Base-by-base conservation (phyloP, 2,329 filamentous ascomycete genomes). In the Aureobasidium sp. region DNA sequence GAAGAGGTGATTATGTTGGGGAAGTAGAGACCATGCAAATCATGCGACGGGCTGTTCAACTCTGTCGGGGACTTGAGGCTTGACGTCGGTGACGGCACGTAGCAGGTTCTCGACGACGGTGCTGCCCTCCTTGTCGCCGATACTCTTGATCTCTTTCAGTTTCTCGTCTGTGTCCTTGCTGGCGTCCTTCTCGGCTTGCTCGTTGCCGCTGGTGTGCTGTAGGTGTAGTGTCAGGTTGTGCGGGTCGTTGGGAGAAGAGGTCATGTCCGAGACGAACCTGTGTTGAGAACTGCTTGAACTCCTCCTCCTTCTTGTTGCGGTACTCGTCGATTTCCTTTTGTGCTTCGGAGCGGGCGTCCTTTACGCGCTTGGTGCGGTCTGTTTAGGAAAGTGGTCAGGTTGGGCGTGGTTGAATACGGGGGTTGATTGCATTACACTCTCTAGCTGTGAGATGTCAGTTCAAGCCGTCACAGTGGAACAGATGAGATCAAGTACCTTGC, bases 281-380 rank as follows among this genome's bases (percentile, higher is more conserved):
- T 59, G 88, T 79, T 77, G 97, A 90, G 65, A 95, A 97, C 68
- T 86, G 85, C 78, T 93, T 91, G 77, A 90, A 97, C 72, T 97
- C 91, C 30, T 87, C 80, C 66, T 98, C 93, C 77, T 96, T 98
- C 64, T 85, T 74, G 65, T 84, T 81, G 69, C 84, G 83, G 78
- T 98, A 97, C 54, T 89, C 86, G 61, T 95, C 88, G 66, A 98
- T 95, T 71, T 98, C 91, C 74, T 95, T 95, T 75, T 96, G 94
- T 58, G 93, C 93, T 73, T 98, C 93, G 67, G 88, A 84, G 68
- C 91, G 88, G 59, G 93, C 93, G 75, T 97, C 93, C 74, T 89
- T 95, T 74, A 98, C 89, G 68, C 90, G 85, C 79, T 96, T 96
- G 58, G 93, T 96, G 68, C 93, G 90, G 79, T 90, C 86, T 90